Evolutionary conservation across 129 eudicot genomes (phyloP), one percentile per base, ranked within the genome.

Genomic region (Artemisia argyi): DNA sequence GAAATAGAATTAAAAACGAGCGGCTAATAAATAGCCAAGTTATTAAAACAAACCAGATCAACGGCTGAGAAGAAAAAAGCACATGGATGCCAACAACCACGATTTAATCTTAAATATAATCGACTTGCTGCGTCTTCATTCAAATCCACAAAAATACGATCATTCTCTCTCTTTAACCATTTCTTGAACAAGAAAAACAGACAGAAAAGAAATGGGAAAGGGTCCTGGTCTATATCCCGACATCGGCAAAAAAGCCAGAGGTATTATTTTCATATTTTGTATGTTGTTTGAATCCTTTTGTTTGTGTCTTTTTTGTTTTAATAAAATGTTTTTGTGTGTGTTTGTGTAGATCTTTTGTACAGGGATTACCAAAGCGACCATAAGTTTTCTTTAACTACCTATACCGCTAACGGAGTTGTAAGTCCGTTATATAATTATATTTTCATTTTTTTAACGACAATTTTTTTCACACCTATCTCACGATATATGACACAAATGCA

Each of bases 151-250:
- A 30, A 59, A 62, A 18, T 62, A 51, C 26, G 50, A 60, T 32
- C 80, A 17, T 49, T 76, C 70, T 49, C 61, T 44, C 44, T 56
- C 62, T 20, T 20, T 20, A 20, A 59, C 61, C 46, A 14, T 68
- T 30, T 48, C 28, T 68, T 39, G 22, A 69, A 68, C 62, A 59
- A 76, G 15, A 51, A 51, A 6, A 51, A 51, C 22, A 20, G 1
- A 20, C 22, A 20, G 1, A 68, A 68, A 53, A 54, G 52, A 59
- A 32, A 83, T 87, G 88, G 91, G 78, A 70, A 90, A 87, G 77
- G 94, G 97, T 79, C 97, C 97, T 17, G 97, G 94, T 46, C 84
- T 90, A 17, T 90, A 90, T 82, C 66, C 94, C 61, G 94, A 90
- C 71, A 90, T 90, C 68, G 97, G 97, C 82, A 90, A 90, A 60